A percentile compares a stretch with the other conserved stretches of the same genome.
These are phyloP conservation scores for Apophysomyces elegans DNA, from an alignment of 371 early-diverging fungal genomes.

Conservation along the genomic window DNA sequence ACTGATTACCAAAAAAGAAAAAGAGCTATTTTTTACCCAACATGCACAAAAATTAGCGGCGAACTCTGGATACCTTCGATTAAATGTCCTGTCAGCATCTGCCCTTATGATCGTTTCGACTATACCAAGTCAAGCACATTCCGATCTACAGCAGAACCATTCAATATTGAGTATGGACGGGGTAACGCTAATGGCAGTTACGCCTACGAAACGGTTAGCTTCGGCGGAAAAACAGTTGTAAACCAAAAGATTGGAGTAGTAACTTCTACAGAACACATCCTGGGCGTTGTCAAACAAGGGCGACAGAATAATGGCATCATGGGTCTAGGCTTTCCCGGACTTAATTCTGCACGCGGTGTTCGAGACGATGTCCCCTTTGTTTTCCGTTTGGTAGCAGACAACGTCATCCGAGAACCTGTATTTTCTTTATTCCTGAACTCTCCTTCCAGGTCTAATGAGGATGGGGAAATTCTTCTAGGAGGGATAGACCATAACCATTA, in stretches of 20 bases:
- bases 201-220: constrained; percentile 28
- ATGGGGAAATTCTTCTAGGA: constrained; percentile 37
- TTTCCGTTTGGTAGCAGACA: constrained; percentile 24
- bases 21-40: neutral
- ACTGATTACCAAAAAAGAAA: neutral
- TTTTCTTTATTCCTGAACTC: constrained; percentile 32
- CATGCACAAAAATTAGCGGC: constrained; percentile 19
- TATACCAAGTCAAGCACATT: constrained; percentile 30
- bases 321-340: constrained; percentile 32
- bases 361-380: constrained; percentile 25
- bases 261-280: constrained; percentile 24
- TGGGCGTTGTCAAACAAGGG: constrained; percentile 17
- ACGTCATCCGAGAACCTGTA: constrained; percentile 24
- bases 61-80: constrained; percentile 48
- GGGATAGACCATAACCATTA: constrained; percentile 26
- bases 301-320: constrained; percentile 36
- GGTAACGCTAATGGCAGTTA: constrained; percentile 43
- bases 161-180: constrained; percentile 40
- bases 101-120: constrained; percentile 34
- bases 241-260: constrained; percentile 33
- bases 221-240: constrained; percentile 25
- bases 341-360: constrained; percentile 22
- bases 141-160: constrained; percentile 23
- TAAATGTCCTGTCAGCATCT: constrained; percentile 27
- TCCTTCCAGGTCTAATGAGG: constrained; percentile 14